Base-by-base conservation (phyloP, 148 eudicot species). In the Vaccinium macrocarpon region DNA sequence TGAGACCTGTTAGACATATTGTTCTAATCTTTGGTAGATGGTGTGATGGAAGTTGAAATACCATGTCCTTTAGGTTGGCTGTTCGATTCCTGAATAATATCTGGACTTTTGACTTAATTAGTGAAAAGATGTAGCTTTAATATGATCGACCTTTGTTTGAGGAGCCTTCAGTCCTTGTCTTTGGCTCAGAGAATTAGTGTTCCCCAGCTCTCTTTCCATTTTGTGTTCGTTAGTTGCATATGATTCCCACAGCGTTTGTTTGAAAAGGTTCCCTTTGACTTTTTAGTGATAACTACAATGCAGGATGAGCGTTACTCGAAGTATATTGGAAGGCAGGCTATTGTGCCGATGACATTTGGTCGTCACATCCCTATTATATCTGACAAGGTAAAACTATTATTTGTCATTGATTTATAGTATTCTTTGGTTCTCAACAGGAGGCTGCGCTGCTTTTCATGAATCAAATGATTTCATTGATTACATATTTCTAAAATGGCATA, bases 241-340 rank as follows among this genome's bases (percentile, higher is more conserved):
- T 32, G 76, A 61, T 82, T 64, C 46, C 19, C 51, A 0, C 27
- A 35, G 46, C 49, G 42, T 72, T 74, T 71, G n/a, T 73, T 46
- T 13, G 29, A 80, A 55, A 32, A 7, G 5, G 48, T 72, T 82
- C 55, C n/a, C 48, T 18, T 21, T 29, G 80, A 73, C 15, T 79
- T 82, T 82, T 38, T n/a, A 62, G 70, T 12, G 55, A 14, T 77
- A 46, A 19, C 82, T 82, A 48, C 82, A 57, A 70, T 89, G 88
- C 87, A 96, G 99, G 99, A 96, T 85, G 95, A 91, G 56, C 95
- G 99, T 19, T 96, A 96, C 91, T 88, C 96, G 73, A 93, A 93
- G 89, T 96, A 93, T 84, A 79, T 95, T 14, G 99, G 99, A 71
- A 88, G 85, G 89, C 91, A 86, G 87, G 99, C 98, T 83, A 96